Conservation (phyloP, 1,284 basidiomycete species). For the Xerocomus minutiporus region DNA sequence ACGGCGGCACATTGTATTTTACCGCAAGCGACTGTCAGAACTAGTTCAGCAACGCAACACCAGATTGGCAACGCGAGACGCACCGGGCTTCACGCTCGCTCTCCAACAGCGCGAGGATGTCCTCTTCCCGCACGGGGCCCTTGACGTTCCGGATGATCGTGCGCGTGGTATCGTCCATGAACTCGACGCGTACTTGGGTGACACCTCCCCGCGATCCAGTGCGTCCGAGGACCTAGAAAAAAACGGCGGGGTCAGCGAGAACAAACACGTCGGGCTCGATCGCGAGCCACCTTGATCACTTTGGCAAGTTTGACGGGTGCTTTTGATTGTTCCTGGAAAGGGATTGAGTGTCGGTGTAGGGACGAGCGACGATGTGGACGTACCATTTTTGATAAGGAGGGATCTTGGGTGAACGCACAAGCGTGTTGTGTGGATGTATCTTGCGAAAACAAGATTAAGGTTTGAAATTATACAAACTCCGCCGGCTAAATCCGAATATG, state of each 20-base stretch:
- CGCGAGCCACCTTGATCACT: constrained; percentile 78
- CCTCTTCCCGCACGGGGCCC: constrained; percentile 94
- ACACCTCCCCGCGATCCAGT: constrained; percentile 99
- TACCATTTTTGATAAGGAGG: constrained; percentile 24
- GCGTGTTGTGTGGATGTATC: constrained; percentile 16
- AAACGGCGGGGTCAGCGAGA: constrained; percentile 3
- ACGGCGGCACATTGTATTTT: background rate
- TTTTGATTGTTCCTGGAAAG: constrained; percentile 73
- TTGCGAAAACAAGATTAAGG: constrained; percentile 26
- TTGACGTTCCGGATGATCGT: constrained; percentile 99
- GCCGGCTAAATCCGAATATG: constrained; percentile 20
- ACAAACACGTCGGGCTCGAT: background rate
- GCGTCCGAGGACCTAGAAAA: constrained; percentile 85
- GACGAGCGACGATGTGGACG: constrained; percentile 6
- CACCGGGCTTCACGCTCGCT: constrained; percentile 99
- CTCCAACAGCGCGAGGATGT: constrained; percentile 97
- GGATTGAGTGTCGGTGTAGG: background rate
- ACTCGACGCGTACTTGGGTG: constrained; percentile 99
- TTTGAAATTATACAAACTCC: constrained; percentile 21
- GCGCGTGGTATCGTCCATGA: constrained; percentile 96
- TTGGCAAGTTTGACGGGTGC: constrained; percentile 91
- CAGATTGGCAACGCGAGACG: constrained; percentile 27
- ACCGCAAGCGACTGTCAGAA: constrained; percentile 19
- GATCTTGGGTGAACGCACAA: constrained; percentile 4
- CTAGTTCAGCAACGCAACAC: background rate